Evolutionary conservation across 2,329 filamentous ascomycete species (phyloP), one percentile per base, ranked within the genome.

Genomic region (Colletotrichum scovillei): DNA sequence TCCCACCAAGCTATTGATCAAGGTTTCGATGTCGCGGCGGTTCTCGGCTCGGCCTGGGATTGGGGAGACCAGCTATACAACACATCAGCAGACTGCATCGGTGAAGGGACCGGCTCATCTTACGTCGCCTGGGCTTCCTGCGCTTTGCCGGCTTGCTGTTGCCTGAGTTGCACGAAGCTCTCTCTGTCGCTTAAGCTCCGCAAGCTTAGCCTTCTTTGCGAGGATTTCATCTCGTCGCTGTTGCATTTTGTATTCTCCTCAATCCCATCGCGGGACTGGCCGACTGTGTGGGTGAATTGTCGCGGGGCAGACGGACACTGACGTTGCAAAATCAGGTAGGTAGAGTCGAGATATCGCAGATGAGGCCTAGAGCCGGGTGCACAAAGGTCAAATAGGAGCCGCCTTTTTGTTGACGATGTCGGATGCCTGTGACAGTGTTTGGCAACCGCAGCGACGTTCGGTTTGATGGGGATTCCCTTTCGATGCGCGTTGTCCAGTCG

Each of bases 181-280:
- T 78, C 97, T 91, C 85, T 98, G 95, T 75, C 94, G 91, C 86
- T 98, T 98, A 76, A 99, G 90, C 88, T 98, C 97, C 63, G 94
- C 95, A 79, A 99, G 94, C 88, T 97, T 98, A 75, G 95, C 96
- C 88, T 94, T 96, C 87, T 99, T 99, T 78, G 95, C 95, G 78
- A 97, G 88, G 78, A 99, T 98, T 87, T 99, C 97, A 87, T 98
- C 95, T 87, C 95, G 93, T 79, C 95, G 93, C 88, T 95, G 92
- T 85, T 93, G 91, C 88, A 93, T 92, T 77, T 80, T 85, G 83
- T 75, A 80, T 75, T 80, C 78, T 81, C 78, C 78, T 80, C 79
- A 83, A 79, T 83, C 86, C 85, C 88, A 89, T 89, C 71, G 81
- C 86, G 84, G 81, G 83, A 82, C 79, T 75, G 72, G 72, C 72